A percentile compares a stretch with the other conserved stretches of the same genome.
These are phyloP conservation scores for Chlorella vulgaris DNA, from an alignment of 139 green algal species.

Conservation along the genomic window DNA sequence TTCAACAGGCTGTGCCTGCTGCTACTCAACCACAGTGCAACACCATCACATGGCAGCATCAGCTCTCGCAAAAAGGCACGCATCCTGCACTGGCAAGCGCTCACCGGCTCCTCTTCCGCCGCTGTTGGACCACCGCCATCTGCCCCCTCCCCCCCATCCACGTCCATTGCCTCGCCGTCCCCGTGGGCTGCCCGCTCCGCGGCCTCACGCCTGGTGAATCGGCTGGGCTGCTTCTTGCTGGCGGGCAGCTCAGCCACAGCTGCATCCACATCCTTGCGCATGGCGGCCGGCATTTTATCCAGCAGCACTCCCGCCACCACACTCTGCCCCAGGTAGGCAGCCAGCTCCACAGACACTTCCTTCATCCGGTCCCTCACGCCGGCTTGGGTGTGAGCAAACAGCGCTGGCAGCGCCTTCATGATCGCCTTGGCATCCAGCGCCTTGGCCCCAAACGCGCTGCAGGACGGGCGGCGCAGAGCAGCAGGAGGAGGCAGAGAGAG, in stretches of 20 bases:
- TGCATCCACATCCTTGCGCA: conserved; percentile 86
- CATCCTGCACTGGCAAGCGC: background rate
- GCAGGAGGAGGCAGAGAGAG: background rate
- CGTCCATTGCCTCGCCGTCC: background rate
- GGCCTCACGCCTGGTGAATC: conserved; percentile 75
- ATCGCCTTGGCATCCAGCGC: conserved; percentile 83
- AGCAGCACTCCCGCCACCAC: conserved; percentile 75
- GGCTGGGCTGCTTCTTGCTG: conserved; percentile 48
- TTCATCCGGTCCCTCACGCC: conserved; percentile 87
- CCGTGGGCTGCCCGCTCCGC: conserved; percentile 47
- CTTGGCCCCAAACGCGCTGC: conserved; percentile 78
- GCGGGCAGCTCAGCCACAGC: conserved; percentile 22
- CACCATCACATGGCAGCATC: no score
- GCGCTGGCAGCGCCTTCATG: conserved; percentile 77
- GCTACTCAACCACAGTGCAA: no score
- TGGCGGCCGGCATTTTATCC: conserved; percentile 87
- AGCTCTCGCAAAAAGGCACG: no score
- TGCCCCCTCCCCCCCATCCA: conserved; percentile 15
- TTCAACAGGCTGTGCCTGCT: background rate
- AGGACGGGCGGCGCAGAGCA: background rate
- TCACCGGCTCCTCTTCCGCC: conserved; percentile 27
- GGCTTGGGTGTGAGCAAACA: conserved; percentile 90
- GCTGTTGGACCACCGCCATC: conserved; percentile 5
- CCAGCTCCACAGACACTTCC: conserved; percentile 83
- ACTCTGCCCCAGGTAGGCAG: conserved; percentile 72